These are phyloP conservation scores for Mentha longifolia DNA, from an alignment of 257 asterid species.

Conservation along the genomic window DNA sequence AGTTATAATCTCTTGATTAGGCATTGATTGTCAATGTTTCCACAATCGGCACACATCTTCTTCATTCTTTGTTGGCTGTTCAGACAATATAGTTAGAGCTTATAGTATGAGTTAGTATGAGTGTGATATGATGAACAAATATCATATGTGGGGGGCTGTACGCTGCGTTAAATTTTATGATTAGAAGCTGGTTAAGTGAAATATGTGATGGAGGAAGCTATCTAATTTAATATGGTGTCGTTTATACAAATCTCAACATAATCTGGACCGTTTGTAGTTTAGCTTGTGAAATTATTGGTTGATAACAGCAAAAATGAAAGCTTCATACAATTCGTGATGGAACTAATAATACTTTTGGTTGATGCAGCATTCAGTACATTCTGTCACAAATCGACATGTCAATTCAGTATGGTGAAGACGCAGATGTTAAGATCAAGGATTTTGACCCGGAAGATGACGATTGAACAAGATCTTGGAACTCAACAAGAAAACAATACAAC, in stretches of 20 bases:
- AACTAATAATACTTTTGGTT: constrained; percentile 22
- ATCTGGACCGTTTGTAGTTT: background rate
- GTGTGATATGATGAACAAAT: background rate
- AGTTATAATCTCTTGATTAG: background rate
- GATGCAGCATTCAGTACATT: constrained; percentile 74
- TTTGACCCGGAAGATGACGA: constrained; percentile 67
- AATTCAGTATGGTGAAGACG: constrained; percentile 94
- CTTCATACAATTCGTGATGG: background rate
- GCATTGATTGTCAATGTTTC: background rate
- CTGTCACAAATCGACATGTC: constrained; percentile 77
- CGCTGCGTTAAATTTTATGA: background rate
- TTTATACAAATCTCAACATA: background rate
- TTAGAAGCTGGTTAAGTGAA: background rate
- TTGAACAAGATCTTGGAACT: constrained; percentile 16
- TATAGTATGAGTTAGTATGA: background rate
- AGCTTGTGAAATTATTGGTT: constrained; percentile 6
- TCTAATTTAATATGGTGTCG: no score
- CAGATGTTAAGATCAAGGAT: constrained; percentile 90
- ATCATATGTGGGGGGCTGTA: background rate
- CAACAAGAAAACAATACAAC: background rate
- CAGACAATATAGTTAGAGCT: background rate
- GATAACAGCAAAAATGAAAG: background rate
- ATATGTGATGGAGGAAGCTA: no score
- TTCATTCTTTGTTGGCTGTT: background rate
- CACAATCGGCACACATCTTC: background rate